Base-by-base conservation (phyloP, 2,329 filamentous ascomycete genomes). In the Fusarium pseudonygamai region DNA sequence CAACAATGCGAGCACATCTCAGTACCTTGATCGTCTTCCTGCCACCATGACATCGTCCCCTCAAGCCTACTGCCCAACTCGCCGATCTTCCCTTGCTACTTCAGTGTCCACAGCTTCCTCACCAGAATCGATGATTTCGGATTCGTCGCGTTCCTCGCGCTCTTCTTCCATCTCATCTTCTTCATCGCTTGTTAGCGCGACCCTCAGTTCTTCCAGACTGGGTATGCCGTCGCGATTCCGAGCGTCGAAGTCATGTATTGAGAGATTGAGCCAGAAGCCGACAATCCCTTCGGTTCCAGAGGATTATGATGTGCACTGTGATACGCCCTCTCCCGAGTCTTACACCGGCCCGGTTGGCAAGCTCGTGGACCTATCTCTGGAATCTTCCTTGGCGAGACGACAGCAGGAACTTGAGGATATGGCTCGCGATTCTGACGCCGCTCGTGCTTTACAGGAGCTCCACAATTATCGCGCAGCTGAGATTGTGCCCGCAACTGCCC, bases 111-210 rank as follows among this genome's bases (percentile, higher is more conserved):
- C 88, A 36, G 87, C 87, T 39, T 92, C 90, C 67, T 92, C 90
- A 34, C 90, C 90, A 71, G 90, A 92, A 78, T 92, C 90, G 62
- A 91, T 92, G 89, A 82, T 92, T 50, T 91, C 90, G 67, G 90
- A 92, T 78, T 84, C 85, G 64, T 91, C 87, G 66, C 86, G 86
- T 69, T 86, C 89, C 71, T 91, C 90, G 73, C 88, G 89, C 79
- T 90, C 89, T 59, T 91, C 90, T 79, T 91, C 89, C 24, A 89
- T 90, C 82, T 91, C 89, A 64, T 90, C 89, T 78, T 85, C 88
- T 77, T 90, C 89, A 74, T 90, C 88, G 67, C 82, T 88, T 83
- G 86, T 83, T 80, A 88, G 86, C 86, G 89, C 89, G 89, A 89
- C 81, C 82, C 84, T 84, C 87, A 87, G 83, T 81, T 86, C 68